Base-by-base conservation (phyloP, 495 filamentous ascomycete genomes). In the Xylaria telfairii region DNA sequence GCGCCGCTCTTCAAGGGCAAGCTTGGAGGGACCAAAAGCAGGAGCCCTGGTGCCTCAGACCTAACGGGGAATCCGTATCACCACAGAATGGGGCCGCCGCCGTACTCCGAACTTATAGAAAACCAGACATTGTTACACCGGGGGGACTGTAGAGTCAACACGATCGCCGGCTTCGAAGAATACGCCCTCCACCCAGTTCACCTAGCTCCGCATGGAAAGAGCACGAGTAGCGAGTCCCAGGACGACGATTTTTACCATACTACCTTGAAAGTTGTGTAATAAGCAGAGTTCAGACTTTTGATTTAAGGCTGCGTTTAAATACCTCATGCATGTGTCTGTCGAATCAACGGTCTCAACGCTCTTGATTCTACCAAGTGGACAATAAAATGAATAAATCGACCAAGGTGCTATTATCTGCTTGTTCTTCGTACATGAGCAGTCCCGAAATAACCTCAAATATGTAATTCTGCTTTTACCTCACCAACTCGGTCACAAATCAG, bases 1-100 rank as follows among this genome's bases (percentile, higher is more conserved):
- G 70, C 57, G 17, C 65, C 59, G 7, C 56, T 72, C 0, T 72
- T 65, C 47, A 67, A 46, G 53, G 42, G 54, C 47, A 26, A 26
- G 17, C 1, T 56, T 15, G 21, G 39, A 39, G 49, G 65, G 4
- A 24, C 19, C 24, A 54, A 19, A 6, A 56, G 24, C 0, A 34
- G 28, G 51, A 39, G 26, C 60, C 34, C 17, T 9, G 47, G 47
- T 12, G 2, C 47, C 37, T 4, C 24, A 17, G 61, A 59, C 21
- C 57, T 51, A 15, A n/a, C 34, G 1, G 37, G 68, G 0, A 30
- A 24, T 19, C 6, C 21, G 24, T 19, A 59, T 15, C 46, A 6
- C 2, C 30, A 13, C 39, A 13, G 54, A 49, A 26, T 30, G 34
- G 28, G 6, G 57, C 3, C 46, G 32, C 17, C 4, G 37, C 49